These are phyloP conservation scores for Vitis hybrid DNA, from an alignment of 177 flowering plant species.

Conservation along the genomic window DNA sequence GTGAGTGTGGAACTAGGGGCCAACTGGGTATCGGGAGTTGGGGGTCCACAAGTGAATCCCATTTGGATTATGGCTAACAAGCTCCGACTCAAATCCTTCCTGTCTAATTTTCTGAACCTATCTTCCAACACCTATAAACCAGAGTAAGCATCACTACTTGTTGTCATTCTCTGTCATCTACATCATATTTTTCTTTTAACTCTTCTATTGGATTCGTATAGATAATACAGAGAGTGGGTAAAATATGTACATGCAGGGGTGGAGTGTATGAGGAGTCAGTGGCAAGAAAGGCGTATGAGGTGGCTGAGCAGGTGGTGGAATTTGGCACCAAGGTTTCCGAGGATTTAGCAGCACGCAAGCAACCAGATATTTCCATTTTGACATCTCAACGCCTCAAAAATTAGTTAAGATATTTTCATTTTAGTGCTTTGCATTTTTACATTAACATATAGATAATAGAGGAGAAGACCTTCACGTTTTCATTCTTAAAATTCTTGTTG, in stretches of 20 bases:
- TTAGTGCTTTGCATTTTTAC: too few relatives aligned
- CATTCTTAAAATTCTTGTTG: too few relatives aligned
- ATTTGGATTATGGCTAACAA: conserved; percentile 36
- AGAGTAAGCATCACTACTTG: conserved; percentile 13
- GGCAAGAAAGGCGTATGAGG: conserved; percentile 5
- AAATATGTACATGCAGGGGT: conserved; percentile 5
- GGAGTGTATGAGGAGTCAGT: conserved; percentile 8
- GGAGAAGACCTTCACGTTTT: too few relatives aligned
- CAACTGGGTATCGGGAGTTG: conserved; percentile 46
- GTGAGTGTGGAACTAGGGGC: conserved; percentile 45
- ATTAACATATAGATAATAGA: too few relatives aligned
- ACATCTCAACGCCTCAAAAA: conserved; percentile 35
- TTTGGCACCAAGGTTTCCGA: conserved; percentile 4
- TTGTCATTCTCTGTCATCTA: not conserved
- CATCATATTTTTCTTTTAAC: not conserved
- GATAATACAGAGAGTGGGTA: too few relatives aligned
- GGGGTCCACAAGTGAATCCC: conserved; percentile 29
- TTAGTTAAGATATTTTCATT: conserved; percentile 15
- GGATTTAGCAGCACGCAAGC: conserved; percentile 14
- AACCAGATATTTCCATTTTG: conserved; percentile 40
- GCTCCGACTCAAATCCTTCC: conserved; percentile 32
- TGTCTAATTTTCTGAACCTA: conserved; percentile 36
- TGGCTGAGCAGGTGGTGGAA: conserved; percentile 1
- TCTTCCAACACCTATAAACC: conserved; percentile 42
- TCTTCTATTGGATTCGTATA: not conserved